phyloP scores from a whole-genome alignment of 106 monocot species.

The Dioscorea zingiberensis region DNA sequence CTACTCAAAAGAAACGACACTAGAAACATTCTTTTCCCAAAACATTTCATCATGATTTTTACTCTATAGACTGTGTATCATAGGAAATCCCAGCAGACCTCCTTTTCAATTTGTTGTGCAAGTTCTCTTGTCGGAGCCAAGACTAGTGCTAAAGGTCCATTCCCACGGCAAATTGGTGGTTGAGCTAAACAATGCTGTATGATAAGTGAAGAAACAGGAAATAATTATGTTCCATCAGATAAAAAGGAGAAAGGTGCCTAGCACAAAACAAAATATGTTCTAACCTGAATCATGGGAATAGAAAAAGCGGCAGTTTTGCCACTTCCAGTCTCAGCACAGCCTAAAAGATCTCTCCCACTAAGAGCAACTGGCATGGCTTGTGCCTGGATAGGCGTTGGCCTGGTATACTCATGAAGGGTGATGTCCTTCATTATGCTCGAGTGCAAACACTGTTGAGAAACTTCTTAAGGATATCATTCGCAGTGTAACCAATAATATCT shows the following conservation, averaged over 20 bases:
- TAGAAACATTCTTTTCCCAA: too few species aligned
- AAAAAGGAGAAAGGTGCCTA: not conserved
- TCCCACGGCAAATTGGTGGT: constrained; percentile 32
- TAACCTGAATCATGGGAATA: constrained; percentile 66
- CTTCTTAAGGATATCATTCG: not conserved
- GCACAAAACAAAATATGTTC: not conserved
- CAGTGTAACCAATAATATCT: not conserved
- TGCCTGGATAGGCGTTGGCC: constrained; percentile 58
- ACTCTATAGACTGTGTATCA: too few species aligned
- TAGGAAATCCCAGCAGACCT: constrained; percentile 13
- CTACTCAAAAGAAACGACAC: too few species aligned
- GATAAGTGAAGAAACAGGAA: not conserved
- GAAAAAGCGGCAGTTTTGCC: constrained; percentile 67
- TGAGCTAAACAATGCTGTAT: constrained; percentile 58
- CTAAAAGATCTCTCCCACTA: constrained; percentile 50
- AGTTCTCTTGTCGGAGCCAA: constrained; percentile 65
- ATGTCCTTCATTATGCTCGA: constrained; percentile 54
- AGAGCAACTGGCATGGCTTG: constrained; percentile 61
- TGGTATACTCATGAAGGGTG: constrained; percentile 41
- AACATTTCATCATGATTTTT: too few species aligned
- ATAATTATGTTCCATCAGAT: not conserved
- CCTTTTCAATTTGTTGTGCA: constrained; percentile 65
- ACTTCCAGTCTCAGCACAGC: constrained; percentile 61
- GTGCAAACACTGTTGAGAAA: constrained; percentile 36
- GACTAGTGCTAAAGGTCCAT: constrained; percentile 60